Evolutionary conservation across 495 filamentous ascomycete genomes (phyloP).

Genomic region (Podospora pseudopauciseta): DNA sequence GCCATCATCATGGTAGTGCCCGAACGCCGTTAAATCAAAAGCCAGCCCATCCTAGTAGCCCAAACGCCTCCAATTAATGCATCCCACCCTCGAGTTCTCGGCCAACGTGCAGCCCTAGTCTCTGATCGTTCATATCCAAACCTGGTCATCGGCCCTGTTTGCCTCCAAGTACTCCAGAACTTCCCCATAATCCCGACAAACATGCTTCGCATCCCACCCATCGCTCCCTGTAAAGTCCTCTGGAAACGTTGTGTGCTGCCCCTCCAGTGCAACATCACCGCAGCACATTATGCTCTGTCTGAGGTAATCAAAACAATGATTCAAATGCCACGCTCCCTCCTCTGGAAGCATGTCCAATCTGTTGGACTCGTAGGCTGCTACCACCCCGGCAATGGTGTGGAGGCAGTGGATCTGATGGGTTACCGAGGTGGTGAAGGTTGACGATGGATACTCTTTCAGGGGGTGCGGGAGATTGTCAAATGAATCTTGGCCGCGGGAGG

Average conservation of each 20-base stretch:
- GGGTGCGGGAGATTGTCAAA: conserved; percentile 38
- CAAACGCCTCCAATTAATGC: neutral
- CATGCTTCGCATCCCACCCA: conserved; percentile 48
- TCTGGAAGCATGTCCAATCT: conserved; percentile 26
- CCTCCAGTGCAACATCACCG: conserved; percentile 44
- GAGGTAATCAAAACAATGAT: conserved; percentile 49
- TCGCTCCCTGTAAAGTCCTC: conserved; percentile 39
- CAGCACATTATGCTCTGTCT: conserved; percentile 48
- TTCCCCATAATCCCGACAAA: conserved; percentile 41
- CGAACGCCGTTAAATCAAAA: neutral
- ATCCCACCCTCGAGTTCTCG: too few relatives aligned
- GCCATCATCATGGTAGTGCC: neutral
- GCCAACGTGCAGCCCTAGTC: too few relatives aligned
- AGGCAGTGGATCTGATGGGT: conserved; percentile 51
- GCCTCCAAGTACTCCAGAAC: conserved; percentile 37
- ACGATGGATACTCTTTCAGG: conserved; percentile 32
- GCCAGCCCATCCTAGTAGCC: neutral
- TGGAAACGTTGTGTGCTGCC: conserved; percentile 43
- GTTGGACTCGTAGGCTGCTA: conserved; percentile 37
- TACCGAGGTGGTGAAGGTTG: conserved; percentile 47
- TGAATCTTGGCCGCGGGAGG: conserved; percentile 17
- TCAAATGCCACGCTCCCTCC: conserved; percentile 43
- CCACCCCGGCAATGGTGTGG: conserved; percentile 38
- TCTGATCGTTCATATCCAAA: conserved; percentile 34
- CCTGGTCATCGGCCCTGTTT: conserved; percentile 38